Conservation (phyloP, 148 eudicot species). For the Camellia japonica region DNA sequence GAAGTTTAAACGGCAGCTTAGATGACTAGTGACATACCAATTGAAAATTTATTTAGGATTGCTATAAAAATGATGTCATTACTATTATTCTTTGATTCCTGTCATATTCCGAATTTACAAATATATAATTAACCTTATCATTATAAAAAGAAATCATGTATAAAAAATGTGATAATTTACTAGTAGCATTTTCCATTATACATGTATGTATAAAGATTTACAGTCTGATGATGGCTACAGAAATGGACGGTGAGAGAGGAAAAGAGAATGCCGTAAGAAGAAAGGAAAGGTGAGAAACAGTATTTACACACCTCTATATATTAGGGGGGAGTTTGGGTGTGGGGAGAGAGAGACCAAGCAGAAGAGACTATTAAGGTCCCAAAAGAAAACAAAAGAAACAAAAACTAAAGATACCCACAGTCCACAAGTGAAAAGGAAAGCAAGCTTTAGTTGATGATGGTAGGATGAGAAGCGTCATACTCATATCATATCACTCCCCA, state of each 20-base stretch:
- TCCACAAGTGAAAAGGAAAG: constrained; percentile 6
- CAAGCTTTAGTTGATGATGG: constrained; percentile 13
- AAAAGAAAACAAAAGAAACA: constrained; percentile 9
- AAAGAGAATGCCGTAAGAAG: constrained; percentile 41
- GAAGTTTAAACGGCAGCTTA: too few relatives aligned
- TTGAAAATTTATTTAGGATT: too few relatives aligned
- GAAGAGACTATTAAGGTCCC: neutral
- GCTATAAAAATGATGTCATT: too few relatives aligned
- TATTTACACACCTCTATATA: constrained; percentile 28
- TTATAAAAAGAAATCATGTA: too few relatives aligned
- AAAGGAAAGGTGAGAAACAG: constrained; percentile 36
- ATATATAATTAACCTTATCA: too few relatives aligned
- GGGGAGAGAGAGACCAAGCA: neutral
- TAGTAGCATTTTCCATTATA: too few relatives aligned
- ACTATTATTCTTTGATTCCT: too few relatives aligned
- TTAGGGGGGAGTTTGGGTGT: constrained; percentile 12
- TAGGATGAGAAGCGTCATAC: constrained; percentile 24
- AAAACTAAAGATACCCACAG: constrained; percentile 14
- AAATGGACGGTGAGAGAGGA: constrained; percentile 25
- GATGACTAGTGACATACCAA: too few relatives aligned
- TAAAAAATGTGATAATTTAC: too few relatives aligned
- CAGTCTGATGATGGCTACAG: constrained; percentile 25
- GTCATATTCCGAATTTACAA: too few relatives aligned
- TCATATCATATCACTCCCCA: constrained; percentile 5
- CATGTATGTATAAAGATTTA: neutral